phyloP scores from a whole-genome alignment of 176 grass and related monocot genomes.

The Lolium perenne region DNA sequence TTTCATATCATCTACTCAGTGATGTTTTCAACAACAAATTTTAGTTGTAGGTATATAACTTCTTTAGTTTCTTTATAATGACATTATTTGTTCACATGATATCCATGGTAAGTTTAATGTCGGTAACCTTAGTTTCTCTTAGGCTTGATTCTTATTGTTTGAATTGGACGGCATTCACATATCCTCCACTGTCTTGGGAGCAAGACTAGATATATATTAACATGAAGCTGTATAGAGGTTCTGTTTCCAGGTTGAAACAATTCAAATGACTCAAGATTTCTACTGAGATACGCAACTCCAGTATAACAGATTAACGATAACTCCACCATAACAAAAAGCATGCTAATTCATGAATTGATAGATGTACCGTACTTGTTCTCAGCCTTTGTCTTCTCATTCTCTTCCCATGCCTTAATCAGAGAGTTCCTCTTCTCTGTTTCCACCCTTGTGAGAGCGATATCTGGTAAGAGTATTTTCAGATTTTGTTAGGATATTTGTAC shows the following conservation, averaged over 20 bases:
- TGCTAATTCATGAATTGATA: background rate
- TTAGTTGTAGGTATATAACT: conserved; percentile 1
- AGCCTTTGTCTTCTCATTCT: conserved; percentile 92
- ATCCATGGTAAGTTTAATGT: background rate
- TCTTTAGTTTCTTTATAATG: background rate
- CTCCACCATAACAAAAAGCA: background rate
- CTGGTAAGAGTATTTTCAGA: conserved; percentile 39
- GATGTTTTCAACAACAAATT: background rate
- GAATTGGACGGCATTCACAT: background rate
- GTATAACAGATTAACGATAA: background rate
- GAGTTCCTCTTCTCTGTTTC: conserved; percentile 85
- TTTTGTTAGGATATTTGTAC: conserved; percentile 32
- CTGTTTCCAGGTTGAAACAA: background rate
- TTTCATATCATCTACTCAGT: conserved; percentile 1
- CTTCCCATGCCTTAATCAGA: conserved; percentile 91
- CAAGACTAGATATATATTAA: conserved; percentile 18
- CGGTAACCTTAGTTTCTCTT: background rate
- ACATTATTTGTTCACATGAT: background rate
- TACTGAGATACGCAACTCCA: background rate
- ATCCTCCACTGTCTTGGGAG: background rate
- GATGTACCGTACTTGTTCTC: conserved; percentile 74
- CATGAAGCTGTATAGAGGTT: background rate
- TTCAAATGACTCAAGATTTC: conserved; percentile 17
- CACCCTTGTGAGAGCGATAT: conserved; percentile 76
- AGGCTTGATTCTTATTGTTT: background rate